Conservation (phyloP, 2,329 filamentous ascomycete species). For the Xylariales sp. region DNA sequence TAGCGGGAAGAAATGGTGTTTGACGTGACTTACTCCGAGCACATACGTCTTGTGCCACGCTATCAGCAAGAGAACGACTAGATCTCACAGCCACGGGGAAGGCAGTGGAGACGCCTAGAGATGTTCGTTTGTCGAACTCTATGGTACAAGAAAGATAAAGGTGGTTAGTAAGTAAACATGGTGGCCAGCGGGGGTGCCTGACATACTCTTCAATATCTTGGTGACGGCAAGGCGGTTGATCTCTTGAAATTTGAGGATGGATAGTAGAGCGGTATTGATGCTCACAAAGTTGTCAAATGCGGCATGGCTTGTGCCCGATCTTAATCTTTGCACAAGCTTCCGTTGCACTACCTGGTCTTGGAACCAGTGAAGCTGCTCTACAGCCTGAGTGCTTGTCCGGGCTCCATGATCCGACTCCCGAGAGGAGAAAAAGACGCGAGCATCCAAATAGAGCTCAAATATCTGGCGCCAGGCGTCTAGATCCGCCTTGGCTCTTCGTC, state of each 20-base stretch:
- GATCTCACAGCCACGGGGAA: constrained; percentile 71
- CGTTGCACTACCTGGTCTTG: constrained; percentile 72
- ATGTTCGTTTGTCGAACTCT: constrained; percentile 90
- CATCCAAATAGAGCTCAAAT: constrained; percentile 84
- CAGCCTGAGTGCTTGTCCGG: constrained; percentile 72
- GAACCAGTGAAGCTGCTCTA: constrained; percentile 77
- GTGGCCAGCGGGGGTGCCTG: neutral
- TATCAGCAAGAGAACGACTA: constrained; percentile 70
- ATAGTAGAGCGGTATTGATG: constrained; percentile 81
- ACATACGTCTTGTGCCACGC: constrained; percentile 80
- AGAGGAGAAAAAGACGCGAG: constrained; percentile 84
- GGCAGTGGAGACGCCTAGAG: constrained; percentile 72
- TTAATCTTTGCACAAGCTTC: constrained; percentile 71
- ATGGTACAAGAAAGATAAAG: constrained; percentile 25
- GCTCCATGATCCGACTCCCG: constrained; percentile 77
- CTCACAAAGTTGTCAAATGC: constrained; percentile 76
- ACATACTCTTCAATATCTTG: constrained; percentile 86
- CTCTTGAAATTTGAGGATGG: constrained; percentile 84
- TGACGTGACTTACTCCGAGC: constrained; percentile 54
- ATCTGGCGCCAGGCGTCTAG: constrained; percentile 82
- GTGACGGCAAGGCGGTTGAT: constrained; percentile 81
- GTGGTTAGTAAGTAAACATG: constrained; percentile 21
- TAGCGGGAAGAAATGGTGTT: neutral
- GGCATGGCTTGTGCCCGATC: constrained; percentile 70
- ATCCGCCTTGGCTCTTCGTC: constrained; percentile 70